Conservation (phyloP, 139 green algal genomes). For the Pleodorina starrii region DNA sequence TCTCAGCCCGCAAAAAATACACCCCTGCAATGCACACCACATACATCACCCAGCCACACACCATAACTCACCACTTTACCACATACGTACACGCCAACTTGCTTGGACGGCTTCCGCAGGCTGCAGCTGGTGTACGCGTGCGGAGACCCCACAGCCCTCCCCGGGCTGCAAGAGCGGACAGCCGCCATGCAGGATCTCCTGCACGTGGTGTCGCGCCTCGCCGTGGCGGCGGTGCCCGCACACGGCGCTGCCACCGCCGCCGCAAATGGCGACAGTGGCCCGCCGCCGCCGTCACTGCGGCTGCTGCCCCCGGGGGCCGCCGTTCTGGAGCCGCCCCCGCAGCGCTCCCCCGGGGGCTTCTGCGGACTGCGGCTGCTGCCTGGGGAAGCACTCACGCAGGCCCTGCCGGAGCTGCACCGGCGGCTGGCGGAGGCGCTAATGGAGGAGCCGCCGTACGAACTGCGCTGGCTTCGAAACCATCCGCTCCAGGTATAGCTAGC, state of each 20-base stretch:
- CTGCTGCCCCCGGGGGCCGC: neutral
- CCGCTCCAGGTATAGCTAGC: neutral
- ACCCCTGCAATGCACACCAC: too few species aligned
- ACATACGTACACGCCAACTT: too few species aligned
- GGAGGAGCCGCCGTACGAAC: slow-evolving; percentile 52
- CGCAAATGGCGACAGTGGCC: too few species aligned
- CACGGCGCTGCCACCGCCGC: too few species aligned
- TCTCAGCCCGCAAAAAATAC: too few species aligned
- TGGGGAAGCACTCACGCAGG: slow-evolving; percentile 45
- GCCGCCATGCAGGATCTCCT: slow-evolving; percentile 59
- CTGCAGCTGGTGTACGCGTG: slow-evolving; percentile 74
- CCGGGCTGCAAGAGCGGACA: slow-evolving; percentile 16
- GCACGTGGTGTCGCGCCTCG: slow-evolving; percentile 15
- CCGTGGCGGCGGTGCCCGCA: too few species aligned
- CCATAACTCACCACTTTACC: too few species aligned
- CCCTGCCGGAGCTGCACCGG: neutral
- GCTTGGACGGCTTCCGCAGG: slow-evolving; percentile 36
- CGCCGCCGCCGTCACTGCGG: neutral
- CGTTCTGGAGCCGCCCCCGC: slow-evolving; percentile 2
- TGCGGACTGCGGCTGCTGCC: slow-evolving; percentile 65
- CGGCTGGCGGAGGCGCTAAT: slow-evolving; percentile 54
- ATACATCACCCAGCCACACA: too few species aligned
- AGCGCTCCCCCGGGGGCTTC: slow-evolving; percentile 33
- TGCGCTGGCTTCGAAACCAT: slow-evolving; percentile 54
- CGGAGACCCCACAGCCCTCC: slow-evolving; percentile 43